Conservation (phyloP, 768 basidiomycete species). For the Kwoniella dejecticola region DNA sequence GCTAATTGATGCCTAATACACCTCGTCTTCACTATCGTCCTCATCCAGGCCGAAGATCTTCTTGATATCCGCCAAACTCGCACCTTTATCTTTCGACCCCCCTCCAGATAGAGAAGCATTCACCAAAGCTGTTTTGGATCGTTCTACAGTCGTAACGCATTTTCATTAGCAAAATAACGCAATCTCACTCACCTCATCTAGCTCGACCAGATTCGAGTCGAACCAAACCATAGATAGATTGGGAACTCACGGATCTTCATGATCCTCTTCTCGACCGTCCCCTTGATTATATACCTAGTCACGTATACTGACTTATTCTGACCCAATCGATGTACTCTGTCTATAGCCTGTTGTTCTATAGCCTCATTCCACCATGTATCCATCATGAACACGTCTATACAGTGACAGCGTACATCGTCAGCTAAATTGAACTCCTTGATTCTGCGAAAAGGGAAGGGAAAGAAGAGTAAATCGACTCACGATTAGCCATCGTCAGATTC, state of each 20-base stretch:
- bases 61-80: constrained; percentile 50
- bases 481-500: constrained; percentile 63
- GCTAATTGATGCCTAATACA: too few species aligned
- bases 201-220: too few species aligned
- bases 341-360: constrained; percentile 55
- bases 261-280: constrained; percentile 50
- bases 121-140: constrained; percentile 53
- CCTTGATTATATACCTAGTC: constrained; percentile 54
- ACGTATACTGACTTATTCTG: constrained; percentile 55
- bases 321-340: constrained; percentile 52
- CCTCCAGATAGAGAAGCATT: constrained; percentile 53
- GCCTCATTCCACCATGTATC: constrained; percentile 55
- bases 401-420: not conserved
- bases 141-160: constrained; percentile 31
- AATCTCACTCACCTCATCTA: constrained; percentile 1
- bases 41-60: constrained; percentile 54
- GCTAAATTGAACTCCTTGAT: too few species aligned
- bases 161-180: too few species aligned
- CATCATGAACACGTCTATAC: constrained; percentile 53
- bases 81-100: constrained; percentile 38
- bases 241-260: constrained; percentile 52
- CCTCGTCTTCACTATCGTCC: constrained; percentile 51
- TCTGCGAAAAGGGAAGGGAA: too few species aligned
- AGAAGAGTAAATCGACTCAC: too few species aligned
- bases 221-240: too few species aligned